Conservation (phyloP, 2,329 filamentous ascomycete genomes). For the Botryotinia convoluta region DNA sequence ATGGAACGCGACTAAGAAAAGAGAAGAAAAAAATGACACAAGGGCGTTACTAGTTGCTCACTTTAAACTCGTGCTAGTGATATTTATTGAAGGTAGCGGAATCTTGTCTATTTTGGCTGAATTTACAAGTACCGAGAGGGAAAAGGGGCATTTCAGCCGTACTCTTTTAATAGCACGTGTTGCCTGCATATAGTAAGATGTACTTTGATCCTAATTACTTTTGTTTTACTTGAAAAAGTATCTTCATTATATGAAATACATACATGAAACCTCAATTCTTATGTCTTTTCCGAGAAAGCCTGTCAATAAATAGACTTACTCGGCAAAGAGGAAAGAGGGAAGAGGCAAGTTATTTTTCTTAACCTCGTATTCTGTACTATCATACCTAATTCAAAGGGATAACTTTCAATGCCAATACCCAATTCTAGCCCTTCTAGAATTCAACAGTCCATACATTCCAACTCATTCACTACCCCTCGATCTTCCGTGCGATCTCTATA, state of each 20-base stretch:
- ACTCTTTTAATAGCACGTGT: neutral
- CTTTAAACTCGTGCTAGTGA: neutral
- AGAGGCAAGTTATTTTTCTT: neutral
- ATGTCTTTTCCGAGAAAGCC: neutral
- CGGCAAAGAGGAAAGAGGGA: neutral
- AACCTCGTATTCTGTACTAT: neutral
- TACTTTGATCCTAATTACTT: neutral
- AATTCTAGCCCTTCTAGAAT: slow-evolving; percentile 1
- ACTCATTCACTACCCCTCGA: neutral
- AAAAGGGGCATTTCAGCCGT: neutral
- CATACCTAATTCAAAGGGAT: neutral
- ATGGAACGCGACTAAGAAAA: neutral
- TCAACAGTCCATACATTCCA: neutral
- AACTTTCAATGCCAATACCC: neutral
- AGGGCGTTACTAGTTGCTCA: neutral
- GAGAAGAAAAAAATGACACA: neutral
- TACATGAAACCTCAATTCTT: neutral
- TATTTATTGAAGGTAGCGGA: neutral
- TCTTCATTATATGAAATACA: neutral
- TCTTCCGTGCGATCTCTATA: neutral
- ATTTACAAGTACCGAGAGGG: neutral
- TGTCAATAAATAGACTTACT: neutral
- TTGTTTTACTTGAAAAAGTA: neutral
- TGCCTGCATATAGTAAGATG: neutral
- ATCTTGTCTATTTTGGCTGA: neutral